Evolutionary conservation across 768 basidiomycete species (phyloP), one percentile per base, ranked within the genome.

Genomic region (Zangia roseola): DNA sequence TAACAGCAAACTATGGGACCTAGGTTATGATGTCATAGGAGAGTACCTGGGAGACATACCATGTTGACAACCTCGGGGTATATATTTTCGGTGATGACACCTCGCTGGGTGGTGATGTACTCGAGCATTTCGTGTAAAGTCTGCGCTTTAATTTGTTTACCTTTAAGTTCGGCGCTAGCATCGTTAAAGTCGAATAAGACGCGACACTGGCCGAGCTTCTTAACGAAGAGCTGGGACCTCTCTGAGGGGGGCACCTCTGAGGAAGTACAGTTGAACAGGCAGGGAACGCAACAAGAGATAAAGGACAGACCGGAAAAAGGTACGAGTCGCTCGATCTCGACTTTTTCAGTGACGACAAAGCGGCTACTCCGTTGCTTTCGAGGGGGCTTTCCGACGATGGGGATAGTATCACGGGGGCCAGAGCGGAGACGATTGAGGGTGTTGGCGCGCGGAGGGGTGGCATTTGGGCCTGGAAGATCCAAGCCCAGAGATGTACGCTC

Each of bases 151-250:
- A 98, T 90, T 70, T 97, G 95, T 74, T 99, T 99, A 57, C 94
- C 94, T 69, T 88, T 90, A 63, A 99, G 80, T 61, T 99, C 97
- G 24, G 90, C 78, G 61, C 90, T 94, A 39, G 94, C 90, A 66
- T 99, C 97, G 65, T 97, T 98, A 71, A 99, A 99, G 72, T 99
- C 97, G 69, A 99, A 99, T 35, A 99, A 74, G 54, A 97, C 94
- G 47, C 89, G 85, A 72, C 95, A 98, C 67, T 99, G 97, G 68
- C 88, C 86, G 45, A 99, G 79, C 71, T 99, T 99, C 71, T 80
- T 91, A 63, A 98, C 75, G 68, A 99, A 98, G 31, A 99, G 77
- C 52, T 87, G 85, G 28, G 91, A 84, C 30, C 95, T 86, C 68
- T 98, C 97, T 56, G 76, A 81, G 5, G 86, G 82, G 42, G 93